Base-by-base conservation (phyloP, 169 alveolate genomes). In the Blepharisma undulans region DNA sequence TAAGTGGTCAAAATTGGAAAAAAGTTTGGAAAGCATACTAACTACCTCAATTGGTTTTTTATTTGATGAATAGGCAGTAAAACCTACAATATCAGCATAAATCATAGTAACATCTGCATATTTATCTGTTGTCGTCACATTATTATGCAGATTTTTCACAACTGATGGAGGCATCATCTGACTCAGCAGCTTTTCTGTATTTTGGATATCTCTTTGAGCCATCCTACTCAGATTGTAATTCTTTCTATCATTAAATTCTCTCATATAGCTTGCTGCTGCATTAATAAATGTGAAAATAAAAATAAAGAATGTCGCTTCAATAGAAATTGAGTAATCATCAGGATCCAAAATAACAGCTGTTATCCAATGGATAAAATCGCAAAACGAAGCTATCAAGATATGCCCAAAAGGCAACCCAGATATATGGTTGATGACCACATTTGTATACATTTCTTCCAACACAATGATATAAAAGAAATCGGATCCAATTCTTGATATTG, bases 61-160 rank as follows among this genome's bases (percentile, higher is more conserved):
- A 77, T 78, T 33, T 30, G 96, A 96, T 7, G 99, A 99, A 98
- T 98, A 98, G 21, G 96, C 96, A 32, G 99, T 99, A 93, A 99
- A 99, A n/a, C 99, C 99, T 66, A 98, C 98, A 59, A 99, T 99
- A 94, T 99, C 99, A n/a, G 99, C 99, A 92, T 98, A 99, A 22
- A 99, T 97, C 88, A 99, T 96, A 27, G 99, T 98, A 90, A 99
- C 99, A 89, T 98, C 96, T 33, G 98, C 99, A 90, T 98, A 98
- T 21, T 96, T 96, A 92, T 98, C 98, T 10, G 97, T 98, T 29
- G 97, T 78, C 59, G 92, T 86, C 19, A 87, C 60, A 36, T 91
- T 84, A 4, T 94, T 95, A 22, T 92, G 93, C 61, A 92, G 94
- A 36, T 92, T 91, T 36, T 72, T 91, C 22, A 92, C 86, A 77